Evolutionary conservation across 805 yeast species (phyloP).

Genomic region (Hanseniaspora clermontiae): DNA sequence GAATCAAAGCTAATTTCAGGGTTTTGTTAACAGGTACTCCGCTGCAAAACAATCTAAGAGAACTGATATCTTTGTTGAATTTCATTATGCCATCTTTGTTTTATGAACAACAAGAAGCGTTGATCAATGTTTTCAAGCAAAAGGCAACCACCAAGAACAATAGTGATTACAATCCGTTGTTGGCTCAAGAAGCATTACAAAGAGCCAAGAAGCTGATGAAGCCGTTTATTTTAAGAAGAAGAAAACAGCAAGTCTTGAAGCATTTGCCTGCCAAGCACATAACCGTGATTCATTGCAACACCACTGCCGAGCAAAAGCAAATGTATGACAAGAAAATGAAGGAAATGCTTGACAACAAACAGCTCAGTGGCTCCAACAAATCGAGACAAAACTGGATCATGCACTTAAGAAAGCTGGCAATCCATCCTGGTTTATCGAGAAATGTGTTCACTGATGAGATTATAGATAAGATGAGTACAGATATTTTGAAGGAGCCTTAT

Average conservation of each 20-base stretch:
- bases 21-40: conserved; percentile 93
- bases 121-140: conserved; percentile 74
- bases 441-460: conserved; percentile 42
- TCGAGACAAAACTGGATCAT: conserved; percentile 56
- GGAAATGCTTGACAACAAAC: conserved; percentile 26
- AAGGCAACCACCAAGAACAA: conserved; percentile 57
- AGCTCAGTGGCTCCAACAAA: conserved; percentile 16
- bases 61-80: conserved; percentile 76
- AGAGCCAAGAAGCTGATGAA: conserved; percentile 98
- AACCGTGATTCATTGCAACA: conserved; percentile 49
- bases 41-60: conserved; percentile 80
- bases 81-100: conserved; percentile 81
- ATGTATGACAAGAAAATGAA: conserved; percentile 43
- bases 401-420: conserved; percentile 81
- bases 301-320: conserved; percentile 40
- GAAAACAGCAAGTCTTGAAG: conserved; percentile 80
- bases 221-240: conserved; percentile 87
- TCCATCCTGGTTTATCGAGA: conserved; percentile 83
- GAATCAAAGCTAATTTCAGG: conserved; percentile 69
- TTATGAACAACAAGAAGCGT: conserved; percentile 66
- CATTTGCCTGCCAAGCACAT: conserved; percentile 74
- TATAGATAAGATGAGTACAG: conserved; percentile 56
- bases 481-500: conserved; percentile 67
- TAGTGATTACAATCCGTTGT: conserved; percentile 56
- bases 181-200: conserved; percentile 80